Conservation (phyloP, 2,329 filamentous ascomycete genomes). For the Helicocarpus griseus region DNA sequence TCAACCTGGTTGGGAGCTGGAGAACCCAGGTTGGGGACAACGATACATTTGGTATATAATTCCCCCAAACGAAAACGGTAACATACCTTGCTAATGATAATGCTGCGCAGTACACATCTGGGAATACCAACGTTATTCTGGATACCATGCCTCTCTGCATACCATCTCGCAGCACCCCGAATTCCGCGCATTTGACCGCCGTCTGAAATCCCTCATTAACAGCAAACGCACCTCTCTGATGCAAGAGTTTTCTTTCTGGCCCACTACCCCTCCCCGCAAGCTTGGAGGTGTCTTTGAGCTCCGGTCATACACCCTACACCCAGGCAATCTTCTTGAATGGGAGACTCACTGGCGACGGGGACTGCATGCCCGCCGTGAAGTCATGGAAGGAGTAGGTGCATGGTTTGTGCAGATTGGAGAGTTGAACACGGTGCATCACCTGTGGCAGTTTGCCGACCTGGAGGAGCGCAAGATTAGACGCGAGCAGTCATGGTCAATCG, state of each 20-base stretch:
- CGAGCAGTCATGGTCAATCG: conserved; percentile 89
- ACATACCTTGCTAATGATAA: conserved; percentile 22
- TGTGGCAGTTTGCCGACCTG: conserved; percentile 97
- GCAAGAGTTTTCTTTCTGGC: conserved; percentile 99
- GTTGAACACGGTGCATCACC: conserved; percentile 91
- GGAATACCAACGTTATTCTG: conserved; percentile 96
- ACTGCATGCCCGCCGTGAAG: conserved; percentile 79
- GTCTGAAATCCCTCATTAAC: conserved; percentile 76
- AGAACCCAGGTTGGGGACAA: conserved; percentile 94
- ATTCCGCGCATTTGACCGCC: conserved; percentile 70
- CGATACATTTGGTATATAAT: conserved; percentile 75
- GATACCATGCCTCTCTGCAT: conserved; percentile 87
- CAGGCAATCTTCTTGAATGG: conserved; percentile 94
- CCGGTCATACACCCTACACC: conserved; percentile 90
- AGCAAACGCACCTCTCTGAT: conserved; percentile 84
- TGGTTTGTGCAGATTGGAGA: conserved; percentile 99
- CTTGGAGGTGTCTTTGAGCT: conserved; percentile 92
- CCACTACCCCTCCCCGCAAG: conserved; percentile 78
- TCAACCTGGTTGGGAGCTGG: conserved; percentile 96
- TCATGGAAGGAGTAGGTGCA: conserved; percentile 96
- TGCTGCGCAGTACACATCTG: conserved; percentile 80
- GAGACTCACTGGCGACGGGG: conserved; percentile 96
- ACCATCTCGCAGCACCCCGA: conserved; percentile 74
- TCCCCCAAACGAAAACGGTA: not conserved
- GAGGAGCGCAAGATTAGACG: conserved; percentile 84